Evolutionary conservation across 1,139 yeast genomes (phyloP).

Genomic region (Geotrichum citri-aurantii): DNA sequence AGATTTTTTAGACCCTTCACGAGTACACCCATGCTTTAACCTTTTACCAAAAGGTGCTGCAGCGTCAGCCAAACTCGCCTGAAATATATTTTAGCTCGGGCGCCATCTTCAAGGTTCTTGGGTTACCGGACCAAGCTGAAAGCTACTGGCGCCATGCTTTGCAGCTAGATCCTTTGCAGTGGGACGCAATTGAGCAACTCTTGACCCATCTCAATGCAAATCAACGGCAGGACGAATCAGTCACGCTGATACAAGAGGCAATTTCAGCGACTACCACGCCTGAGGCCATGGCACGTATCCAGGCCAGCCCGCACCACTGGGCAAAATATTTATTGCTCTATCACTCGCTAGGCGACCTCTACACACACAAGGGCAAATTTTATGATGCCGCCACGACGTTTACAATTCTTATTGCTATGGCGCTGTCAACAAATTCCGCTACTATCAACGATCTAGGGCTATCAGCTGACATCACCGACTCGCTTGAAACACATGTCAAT

Average conservation of each 20-base stretch:
- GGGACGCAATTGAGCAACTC: slow-evolving; percentile 31
- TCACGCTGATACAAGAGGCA: slow-evolving; percentile 14
- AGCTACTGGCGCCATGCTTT: slow-evolving; percentile 25
- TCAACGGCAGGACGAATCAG: slow-evolving; percentile 24
- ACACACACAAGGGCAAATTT: slow-evolving; percentile 17
- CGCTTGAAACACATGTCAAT: slow-evolving; percentile 1
- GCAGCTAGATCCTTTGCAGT: slow-evolving; percentile 22
- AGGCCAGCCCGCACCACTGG: slow-evolving; percentile 24
- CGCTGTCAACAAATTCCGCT: background rate
- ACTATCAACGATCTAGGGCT: background rate
- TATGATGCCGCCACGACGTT: slow-evolving; percentile 22
- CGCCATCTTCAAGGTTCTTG: slow-evolving; percentile 21
- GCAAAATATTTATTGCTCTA: slow-evolving; percentile 27
- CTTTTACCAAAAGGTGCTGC: slow-evolving; percentile 17
- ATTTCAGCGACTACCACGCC: slow-evolving; percentile 15
- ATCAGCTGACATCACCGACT: background rate
- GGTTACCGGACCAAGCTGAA: slow-evolving; percentile 22
- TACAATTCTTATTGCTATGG: slow-evolving; percentile 17
- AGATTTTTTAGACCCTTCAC: slow-evolving; percentile 11
- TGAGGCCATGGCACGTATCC: slow-evolving; percentile 4
- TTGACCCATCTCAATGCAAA: slow-evolving; percentile 23
- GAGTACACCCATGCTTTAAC: slow-evolving; percentile 18
- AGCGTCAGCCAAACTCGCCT: slow-evolving; percentile 21
- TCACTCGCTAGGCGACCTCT: slow-evolving; percentile 30
- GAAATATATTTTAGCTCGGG: slow-evolving; percentile 29